phyloP scores from a whole-genome alignment of 805 yeast genomes.

The Candida hungchunana region DNA sequence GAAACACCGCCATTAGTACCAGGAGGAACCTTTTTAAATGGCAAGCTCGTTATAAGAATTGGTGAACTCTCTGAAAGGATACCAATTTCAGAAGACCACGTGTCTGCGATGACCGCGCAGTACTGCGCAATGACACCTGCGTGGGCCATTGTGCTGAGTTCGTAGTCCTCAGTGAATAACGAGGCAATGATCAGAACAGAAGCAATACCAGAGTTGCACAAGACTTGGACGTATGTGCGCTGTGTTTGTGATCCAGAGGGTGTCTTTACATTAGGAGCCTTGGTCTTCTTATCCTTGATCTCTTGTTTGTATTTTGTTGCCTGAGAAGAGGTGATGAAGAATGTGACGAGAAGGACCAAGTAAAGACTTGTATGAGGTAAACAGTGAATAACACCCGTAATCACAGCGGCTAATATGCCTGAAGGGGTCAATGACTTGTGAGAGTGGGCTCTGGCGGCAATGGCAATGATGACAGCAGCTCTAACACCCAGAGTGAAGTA shows the following conservation, averaged over 20 bases:
- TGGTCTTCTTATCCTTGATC: constrained; percentile 31
- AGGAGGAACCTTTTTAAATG: constrained; percentile 35
- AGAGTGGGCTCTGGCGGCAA: constrained; percentile 28
- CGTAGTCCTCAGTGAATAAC: constrained; percentile 7
- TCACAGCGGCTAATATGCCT: constrained; percentile 34
- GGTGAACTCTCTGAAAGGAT: constrained; percentile 36
- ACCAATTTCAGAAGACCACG: constrained; percentile 46
- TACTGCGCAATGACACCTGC: constrained; percentile 33
- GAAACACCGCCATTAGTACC: constrained; percentile 47
- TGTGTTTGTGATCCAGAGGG: constrained; percentile 27
- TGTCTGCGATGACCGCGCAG: constrained; percentile 41
- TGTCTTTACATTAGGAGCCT: constrained; percentile 15
- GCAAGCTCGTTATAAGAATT: constrained; percentile 33
- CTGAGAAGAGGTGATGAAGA: constrained; percentile 35
- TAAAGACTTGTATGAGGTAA: constrained; percentile 32
- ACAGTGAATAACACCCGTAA: constrained; percentile 38
- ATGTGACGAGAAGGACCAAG: constrained; percentile 30
- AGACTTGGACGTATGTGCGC: constrained; percentile 38
- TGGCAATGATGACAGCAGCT: constrained; percentile 5
- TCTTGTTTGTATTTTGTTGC: constrained; percentile 37
- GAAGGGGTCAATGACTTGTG: constrained; percentile 33
- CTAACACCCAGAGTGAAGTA: constrained; percentile 16
- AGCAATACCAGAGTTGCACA: constrained; percentile 38
- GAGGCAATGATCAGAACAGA: constrained; percentile 30
- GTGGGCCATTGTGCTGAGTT: constrained; percentile 14